These are phyloP conservation scores for Termitomyces sp. DNA, from an alignment of 768 basidiomycete genomes.

Conservation along the genomic window DNA sequence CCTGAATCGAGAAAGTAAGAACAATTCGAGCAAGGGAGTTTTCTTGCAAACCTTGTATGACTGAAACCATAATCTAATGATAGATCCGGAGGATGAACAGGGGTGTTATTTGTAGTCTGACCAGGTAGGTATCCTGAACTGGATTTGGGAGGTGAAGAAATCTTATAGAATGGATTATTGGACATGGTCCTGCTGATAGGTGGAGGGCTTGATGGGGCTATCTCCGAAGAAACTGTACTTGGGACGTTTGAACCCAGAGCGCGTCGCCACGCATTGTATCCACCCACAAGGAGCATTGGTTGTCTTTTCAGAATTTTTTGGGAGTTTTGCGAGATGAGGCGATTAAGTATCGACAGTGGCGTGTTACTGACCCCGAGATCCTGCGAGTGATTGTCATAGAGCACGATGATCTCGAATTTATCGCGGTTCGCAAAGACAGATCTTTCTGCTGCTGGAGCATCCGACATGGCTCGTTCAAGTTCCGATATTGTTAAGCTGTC, in stretches of 20 bases:
- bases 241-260: conserved; percentile 39
- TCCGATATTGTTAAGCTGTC: conserved; percentile 59
- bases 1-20: conserved; percentile 18
- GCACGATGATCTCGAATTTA: conserved; percentile 82
- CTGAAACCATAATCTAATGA: conserved; percentile 39
- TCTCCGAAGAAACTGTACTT: conserved; percentile 12
- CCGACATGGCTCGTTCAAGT: conserved; percentile 72
- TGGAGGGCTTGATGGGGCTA: conserved; percentile 12
- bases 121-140: conserved; percentile 18
- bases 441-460: conserved; percentile 68
- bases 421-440: conserved; percentile 80
- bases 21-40: neutral
- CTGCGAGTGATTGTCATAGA: conserved; percentile 73
- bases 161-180: conserved; percentile 23
- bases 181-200: conserved; percentile 22
- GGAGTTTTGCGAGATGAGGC: conserved; percentile 68
- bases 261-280: conserved; percentile 76
- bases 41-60: conserved; percentile 37
- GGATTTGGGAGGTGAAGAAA: conserved; percentile 12
- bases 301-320: conserved; percentile 65
- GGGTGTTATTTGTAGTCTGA: conserved; percentile 9
- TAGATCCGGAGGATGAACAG: conserved; percentile 18
- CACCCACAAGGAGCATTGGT: conserved; percentile 84
- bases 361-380: conserved; percentile 44
- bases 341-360: conserved; percentile 56